These are phyloP conservation scores for Ceratocystis harringtonii DNA, from an alignment of 2,329 filamentous ascomycete species.

Conservation along the genomic window DNA sequence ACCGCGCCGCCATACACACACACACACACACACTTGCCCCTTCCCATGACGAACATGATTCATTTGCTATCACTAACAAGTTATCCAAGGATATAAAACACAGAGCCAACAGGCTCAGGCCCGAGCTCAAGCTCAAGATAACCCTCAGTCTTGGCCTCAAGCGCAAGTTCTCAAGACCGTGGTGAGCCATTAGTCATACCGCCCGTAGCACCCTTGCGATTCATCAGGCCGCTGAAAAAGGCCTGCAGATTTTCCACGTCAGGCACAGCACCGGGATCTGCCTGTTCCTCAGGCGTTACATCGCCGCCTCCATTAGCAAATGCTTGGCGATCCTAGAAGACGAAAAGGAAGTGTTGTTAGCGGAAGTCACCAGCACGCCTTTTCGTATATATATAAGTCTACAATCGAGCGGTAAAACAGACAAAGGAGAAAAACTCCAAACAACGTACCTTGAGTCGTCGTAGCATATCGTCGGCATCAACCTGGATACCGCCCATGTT, in stretches of 20 bases:
- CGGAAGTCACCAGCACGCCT: not conserved
- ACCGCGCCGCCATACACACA: not conserved
- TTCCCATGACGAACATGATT: too few relatives aligned
- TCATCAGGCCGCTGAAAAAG: constrained; percentile 47
- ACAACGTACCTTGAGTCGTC: constrained; percentile 59
- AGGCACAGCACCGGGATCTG: constrained; percentile 10
- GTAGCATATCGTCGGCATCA: constrained; percentile 84
- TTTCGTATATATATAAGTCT: not conserved
- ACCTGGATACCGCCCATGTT: constrained; percentile 97
- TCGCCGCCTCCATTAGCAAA: constrained; percentile 24
- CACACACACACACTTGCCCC: too few relatives aligned
- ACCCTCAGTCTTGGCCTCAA: too few relatives aligned
- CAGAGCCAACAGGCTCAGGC: too few relatives aligned
- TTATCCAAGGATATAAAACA: too few relatives aligned
- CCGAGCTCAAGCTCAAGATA: too few relatives aligned
- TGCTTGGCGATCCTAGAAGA: constrained; percentile 39
- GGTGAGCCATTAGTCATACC: constrained; percentile 12
- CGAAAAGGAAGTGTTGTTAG: not conserved
- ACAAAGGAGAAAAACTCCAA: not conserved
- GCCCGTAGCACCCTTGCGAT: constrained; percentile 28
- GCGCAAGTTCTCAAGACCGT: not conserved
- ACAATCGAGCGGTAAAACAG: not conserved
- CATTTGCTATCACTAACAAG: too few relatives aligned
- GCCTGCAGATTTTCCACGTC: constrained; percentile 27
- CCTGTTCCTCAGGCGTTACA: constrained; percentile 5